Evolutionary conservation across 139 green algal species (phyloP).

Genomic region (Chlorella sp.): DNA sequence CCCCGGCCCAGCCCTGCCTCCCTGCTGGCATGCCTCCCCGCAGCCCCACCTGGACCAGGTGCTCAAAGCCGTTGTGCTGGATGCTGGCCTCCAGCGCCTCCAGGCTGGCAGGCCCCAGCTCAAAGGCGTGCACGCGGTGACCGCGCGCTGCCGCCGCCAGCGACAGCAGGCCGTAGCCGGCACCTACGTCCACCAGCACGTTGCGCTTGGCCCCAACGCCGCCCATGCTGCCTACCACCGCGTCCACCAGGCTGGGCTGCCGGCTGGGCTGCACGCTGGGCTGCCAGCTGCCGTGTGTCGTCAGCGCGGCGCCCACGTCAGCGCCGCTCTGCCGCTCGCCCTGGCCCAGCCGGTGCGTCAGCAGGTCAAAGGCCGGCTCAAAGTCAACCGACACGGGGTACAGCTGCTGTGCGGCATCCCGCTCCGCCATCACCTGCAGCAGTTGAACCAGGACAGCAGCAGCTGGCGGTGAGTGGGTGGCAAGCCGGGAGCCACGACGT

Average conservation of each 20-base stretch:
- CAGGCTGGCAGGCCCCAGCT: slow-evolving; percentile 56
- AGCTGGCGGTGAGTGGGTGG: no score
- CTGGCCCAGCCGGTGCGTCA: slow-evolving; percentile 43
- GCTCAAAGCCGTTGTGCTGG: slow-evolving; percentile 74
- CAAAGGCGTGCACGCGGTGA: slow-evolving; percentile 77
- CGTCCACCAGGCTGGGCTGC: slow-evolving; percentile 74
- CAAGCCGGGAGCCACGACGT: no score
- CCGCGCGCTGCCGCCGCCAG: slow-evolving; percentile 78
- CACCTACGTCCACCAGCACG: slow-evolving; percentile 72
- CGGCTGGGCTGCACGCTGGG: slow-evolving; percentile 57
- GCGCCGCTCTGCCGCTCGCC: slow-evolving; percentile 52
- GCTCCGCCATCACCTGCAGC: slow-evolving; percentile 17
- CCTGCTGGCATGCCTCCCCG: not conserved
- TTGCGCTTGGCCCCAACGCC: slow-evolving; percentile 15
- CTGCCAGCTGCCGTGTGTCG: slow-evolving; percentile 80
- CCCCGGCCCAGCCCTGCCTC: not conserved
- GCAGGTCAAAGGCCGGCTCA: slow-evolving; percentile 78
- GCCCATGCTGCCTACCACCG: slow-evolving; percentile 73
- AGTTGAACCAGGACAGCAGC: no score
- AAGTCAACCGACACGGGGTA: slow-evolving; percentile 74
- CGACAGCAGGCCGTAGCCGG: slow-evolving; percentile 78
- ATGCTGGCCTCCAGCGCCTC: slow-evolving; percentile 64
- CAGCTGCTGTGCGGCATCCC: slow-evolving; percentile 31
- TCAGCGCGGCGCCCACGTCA: slow-evolving; percentile 69
- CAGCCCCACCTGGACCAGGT: slow-evolving; percentile 43